Conservation (phyloP, 371 early-diverging fungal genomes). For the Funneliformis caledonium region DNA sequence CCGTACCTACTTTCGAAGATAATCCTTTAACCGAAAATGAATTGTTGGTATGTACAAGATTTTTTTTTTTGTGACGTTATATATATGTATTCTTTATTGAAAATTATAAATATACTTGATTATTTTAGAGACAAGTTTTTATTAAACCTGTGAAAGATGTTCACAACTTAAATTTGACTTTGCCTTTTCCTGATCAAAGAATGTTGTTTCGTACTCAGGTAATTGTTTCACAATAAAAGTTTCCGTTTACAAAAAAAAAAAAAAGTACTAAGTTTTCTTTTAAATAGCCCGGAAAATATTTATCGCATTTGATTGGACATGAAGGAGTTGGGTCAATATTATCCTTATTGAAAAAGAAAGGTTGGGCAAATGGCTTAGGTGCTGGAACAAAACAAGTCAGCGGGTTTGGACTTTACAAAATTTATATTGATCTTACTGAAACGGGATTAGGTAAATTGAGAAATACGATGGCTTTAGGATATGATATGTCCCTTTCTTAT, state of each 20-base stretch:
- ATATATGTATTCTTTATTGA: background rate
- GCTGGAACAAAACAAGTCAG: slow-evolving; percentile 70
- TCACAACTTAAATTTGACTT: slow-evolving; percentile 76
- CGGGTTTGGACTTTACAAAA: slow-evolving; percentile 82
- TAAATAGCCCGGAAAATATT: slow-evolving; percentile 67
- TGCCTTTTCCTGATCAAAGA: slow-evolving; percentile 84
- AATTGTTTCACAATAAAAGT: slow-evolving; percentile 33
- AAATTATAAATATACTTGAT: background rate
- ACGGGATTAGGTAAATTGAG: slow-evolving; percentile 68
- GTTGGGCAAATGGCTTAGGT: slow-evolving; percentile 84
- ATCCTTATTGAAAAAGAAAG: slow-evolving; percentile 77
- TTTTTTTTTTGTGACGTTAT: background rate
- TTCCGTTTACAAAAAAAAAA: background rate
- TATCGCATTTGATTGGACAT: slow-evolving; percentile 84
- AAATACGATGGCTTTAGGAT: slow-evolving; percentile 12
- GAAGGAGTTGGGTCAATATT: slow-evolving; percentile 87
- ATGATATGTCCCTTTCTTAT: background rate
- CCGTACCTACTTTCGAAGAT: slow-evolving; percentile 68
- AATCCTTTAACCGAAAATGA: slow-evolving; percentile 81
- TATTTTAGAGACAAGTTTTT: slow-evolving; percentile 64
- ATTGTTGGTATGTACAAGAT: slow-evolving; percentile 44
- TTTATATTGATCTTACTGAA: slow-evolving; percentile 82
- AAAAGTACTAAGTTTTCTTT: background rate
- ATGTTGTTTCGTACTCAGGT: slow-evolving; percentile 62
- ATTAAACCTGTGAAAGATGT: slow-evolving; percentile 87